Evolutionary conservation across 1,284 basidiomycete genomes (phyloP), one percentile per base, ranked within the genome.

Genomic region (Moesziomyces sp.): DNA sequence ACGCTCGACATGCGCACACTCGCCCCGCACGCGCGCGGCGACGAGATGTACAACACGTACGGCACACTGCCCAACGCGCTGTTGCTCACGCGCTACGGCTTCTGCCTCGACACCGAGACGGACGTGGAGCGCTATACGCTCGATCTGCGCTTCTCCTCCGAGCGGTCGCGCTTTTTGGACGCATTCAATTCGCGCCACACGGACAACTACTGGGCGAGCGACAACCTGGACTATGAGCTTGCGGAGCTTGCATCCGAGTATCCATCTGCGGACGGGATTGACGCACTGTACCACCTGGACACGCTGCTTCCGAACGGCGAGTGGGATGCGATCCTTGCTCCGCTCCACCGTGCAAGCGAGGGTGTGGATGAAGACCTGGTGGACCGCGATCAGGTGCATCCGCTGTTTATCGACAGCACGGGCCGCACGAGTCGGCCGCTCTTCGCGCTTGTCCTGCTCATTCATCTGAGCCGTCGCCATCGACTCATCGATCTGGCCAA

Each of bases 1-100:
- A 78, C 78, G 0, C 70, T 82, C 23, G 78, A 80, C 47, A 70
- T 83, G 55, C 70, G 78, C 8, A 70, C 67, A 5, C 46, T 64
- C 8, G 23, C 30, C 11, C 21, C 58, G 1, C 46, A 73, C 30
- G 23, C 47, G 0, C 5, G 48, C 3, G 57, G 54, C 6, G 60
- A 67, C 1, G 78, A 82, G 48, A 50, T 66, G 11, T 75, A 69
- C 58, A 83, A 82, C 66, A 73, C 74, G 13, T 83, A 83, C 57
- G 81, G 81, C 4, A 45, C 63, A 1, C 66, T 83, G 10, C 46
- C 71, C 40, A 82, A 82, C 54, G 59, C 79, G 2, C 58, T 70
- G 18, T 63, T 83, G 5, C 60, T 83, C 0, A 71, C 69, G 4
- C 67, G 73, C 3, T 83, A 83, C 52, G 81, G 81, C 7, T 83